phyloP scores from a whole-genome alignment of 78 protist species.

The Dictyostelium brefeldianum region DNA sequence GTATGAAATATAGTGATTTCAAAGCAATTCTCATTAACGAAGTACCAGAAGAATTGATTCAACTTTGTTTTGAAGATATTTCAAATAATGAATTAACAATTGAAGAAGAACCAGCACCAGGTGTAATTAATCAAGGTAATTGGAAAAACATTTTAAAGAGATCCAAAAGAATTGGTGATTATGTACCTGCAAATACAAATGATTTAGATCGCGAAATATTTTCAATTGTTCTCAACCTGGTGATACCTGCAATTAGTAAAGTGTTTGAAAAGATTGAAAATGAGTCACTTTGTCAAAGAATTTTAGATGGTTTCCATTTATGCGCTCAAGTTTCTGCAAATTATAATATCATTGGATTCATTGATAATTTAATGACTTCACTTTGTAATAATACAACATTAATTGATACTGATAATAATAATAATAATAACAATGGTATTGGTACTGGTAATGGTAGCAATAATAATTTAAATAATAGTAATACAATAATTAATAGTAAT shows the following conservation, averaged over 20 bases:
- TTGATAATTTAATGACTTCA: slow-evolving; percentile 79
- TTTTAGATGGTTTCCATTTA: slow-evolving; percentile 74
- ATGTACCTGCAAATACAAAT: slow-evolving; percentile 5
- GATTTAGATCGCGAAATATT: slow-evolving; percentile 76
- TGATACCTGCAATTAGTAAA: slow-evolving; percentile 74
- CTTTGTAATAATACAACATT: slow-evolving; percentile 63
- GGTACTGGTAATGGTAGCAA: neutral
- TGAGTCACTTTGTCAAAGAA: slow-evolving; percentile 45
- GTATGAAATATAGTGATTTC: slow-evolving; percentile 19
- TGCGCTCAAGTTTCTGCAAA: slow-evolving; percentile 84
- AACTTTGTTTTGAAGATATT: slow-evolving; percentile 19
- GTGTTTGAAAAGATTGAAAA: slow-evolving; percentile 80
- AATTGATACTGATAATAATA: slow-evolving; percentile 10
- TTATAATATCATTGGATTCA: slow-evolving; percentile 58
- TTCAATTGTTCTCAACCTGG: slow-evolving; percentile 37
- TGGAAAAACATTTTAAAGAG: slow-evolving; percentile 58
- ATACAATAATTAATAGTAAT: neutral
- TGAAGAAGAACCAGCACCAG: slow-evolving; percentile 43
- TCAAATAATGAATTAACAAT: neutral
- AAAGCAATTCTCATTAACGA: slow-evolving; percentile 12
- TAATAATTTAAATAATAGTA: neutral
- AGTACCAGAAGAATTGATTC: slow-evolving; percentile 21
- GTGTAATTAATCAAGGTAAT: neutral
- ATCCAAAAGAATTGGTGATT: slow-evolving; percentile 10
- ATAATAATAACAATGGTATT: neutral